A percentile compares a stretch with the other conserved stretches of the same genome.
phyloP scores from a whole-genome alignment of 225 moss, liverwort and hornwort species.

The Marchantia polymorpha region DNA sequence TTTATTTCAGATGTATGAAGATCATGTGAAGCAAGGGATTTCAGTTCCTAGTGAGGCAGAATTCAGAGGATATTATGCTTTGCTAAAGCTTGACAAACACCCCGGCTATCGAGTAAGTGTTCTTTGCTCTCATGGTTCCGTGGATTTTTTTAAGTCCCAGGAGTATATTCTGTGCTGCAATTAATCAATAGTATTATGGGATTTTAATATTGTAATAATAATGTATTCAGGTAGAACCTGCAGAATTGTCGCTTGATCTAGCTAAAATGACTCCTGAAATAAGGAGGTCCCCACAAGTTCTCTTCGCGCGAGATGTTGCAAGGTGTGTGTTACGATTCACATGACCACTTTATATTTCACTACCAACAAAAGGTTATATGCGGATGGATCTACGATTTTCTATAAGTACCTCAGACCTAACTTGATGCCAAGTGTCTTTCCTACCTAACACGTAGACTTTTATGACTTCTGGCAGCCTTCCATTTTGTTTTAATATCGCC shows the following conservation, averaged over 20 bases:
- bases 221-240: constrained; percentile 76
- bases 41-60: constrained; percentile 81
- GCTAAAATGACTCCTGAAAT: constrained; percentile 90
- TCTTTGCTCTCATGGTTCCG: no score
- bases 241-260: constrained; percentile 92
- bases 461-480: no score
- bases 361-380: no score
- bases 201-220: no score
- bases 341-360: no score
- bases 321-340: constrained; percentile 32
- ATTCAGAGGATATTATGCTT: constrained; percentile 94
- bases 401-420: no score
- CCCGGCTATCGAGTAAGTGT: constrained; percentile 87
- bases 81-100: constrained; percentile 97
- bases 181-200: no score
- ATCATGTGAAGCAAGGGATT: constrained; percentile 77
- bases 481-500: no score
- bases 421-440: no score
- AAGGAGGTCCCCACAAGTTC: constrained; percentile 78
- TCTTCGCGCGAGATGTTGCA: constrained; percentile 92
- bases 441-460: no score
- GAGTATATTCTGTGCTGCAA: not conserved
- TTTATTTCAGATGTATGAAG: constrained; percentile 99
- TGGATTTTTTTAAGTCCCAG: not conserved
- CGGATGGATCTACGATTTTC: no score